These are phyloP conservation scores for Tritrichomonas foetus DNA, from an alignment of 208 protist species.

Conservation along the genomic window DNA sequence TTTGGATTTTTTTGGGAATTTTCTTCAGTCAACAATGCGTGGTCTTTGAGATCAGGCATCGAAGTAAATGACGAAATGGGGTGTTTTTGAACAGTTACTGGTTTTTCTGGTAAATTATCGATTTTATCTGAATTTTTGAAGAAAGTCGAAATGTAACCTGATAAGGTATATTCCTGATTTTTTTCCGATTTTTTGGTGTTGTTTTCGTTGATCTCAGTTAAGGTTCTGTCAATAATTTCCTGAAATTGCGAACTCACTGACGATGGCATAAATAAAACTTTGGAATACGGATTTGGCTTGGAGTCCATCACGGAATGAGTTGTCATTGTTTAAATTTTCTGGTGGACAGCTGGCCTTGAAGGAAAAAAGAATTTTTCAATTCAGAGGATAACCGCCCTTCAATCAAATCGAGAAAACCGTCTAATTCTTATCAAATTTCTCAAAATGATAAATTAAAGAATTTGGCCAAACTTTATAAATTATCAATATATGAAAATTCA, in stretches of 20 bases:
- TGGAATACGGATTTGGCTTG: background rate
- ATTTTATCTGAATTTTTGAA: background rate
- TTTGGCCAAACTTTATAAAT: too few species aligned
- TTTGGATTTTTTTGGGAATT: background rate
- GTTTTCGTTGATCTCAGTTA: background rate
- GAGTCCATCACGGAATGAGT: background rate
- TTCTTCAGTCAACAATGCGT: background rate
- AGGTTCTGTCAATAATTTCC: background rate
- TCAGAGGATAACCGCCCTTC: too few species aligned
- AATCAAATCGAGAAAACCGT: too few species aligned
- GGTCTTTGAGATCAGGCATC: background rate
- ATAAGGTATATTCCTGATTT: background rate
- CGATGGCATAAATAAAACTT: background rate
- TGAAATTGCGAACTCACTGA: background rate
- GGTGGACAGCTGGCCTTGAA: too few species aligned
- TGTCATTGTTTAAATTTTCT: too few species aligned
- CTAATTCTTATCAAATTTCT: too few species aligned
- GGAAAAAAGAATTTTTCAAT: too few species aligned
- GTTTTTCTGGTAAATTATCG: background rate
- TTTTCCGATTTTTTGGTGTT: background rate
- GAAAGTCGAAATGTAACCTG: background rate
- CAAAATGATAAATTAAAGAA: too few species aligned
- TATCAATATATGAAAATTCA: too few species aligned
- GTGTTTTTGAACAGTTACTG: background rate
- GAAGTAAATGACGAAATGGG: background rate